Base-by-base conservation (phyloP, 495 filamentous ascomycete species). In the Tuber indicum region DNA sequence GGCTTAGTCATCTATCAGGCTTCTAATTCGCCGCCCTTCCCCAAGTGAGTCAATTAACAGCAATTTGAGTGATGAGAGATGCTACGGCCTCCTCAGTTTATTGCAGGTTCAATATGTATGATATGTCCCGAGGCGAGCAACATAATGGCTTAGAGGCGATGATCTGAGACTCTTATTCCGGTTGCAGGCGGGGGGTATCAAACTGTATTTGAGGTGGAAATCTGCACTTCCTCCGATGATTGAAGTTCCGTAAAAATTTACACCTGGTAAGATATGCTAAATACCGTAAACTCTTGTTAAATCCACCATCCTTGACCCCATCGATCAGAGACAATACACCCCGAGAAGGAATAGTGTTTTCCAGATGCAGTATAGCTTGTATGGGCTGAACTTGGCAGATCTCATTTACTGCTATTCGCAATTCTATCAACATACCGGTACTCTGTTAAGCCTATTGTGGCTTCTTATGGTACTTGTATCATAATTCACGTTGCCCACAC, bases 1-100 rank as follows among this genome's bases (percentile, higher is more conserved):
- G 23, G 77, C 78, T 76, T 76, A 80, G 74, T 76, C 77, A 80
- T 62, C 41, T 39, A 36, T 75, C 47, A 74, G 69, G 42, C 12
- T 70, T 70, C 49, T 79, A 71, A 80, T 80, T 80, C 70, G 74
- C 77, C 45, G 74, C 41, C 45, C 19, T 72, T 14, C n/a, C n/a
- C 58, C 26, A 14, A 5, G 26, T 66, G 58, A 36, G 58, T 32
- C 26, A 66, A 66, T 66, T 66, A 36, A 36, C 12, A 10, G 58
- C 14, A 66, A 7, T 66, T 32, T 26, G 58, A 36, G 58, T 36
- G 58, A 66, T 66, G 12, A 36, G 12, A 36, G 58, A 66, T 36
- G 26, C 4, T 66, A 5, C 58, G 23, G 23, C 10, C 9, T 9
- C 8, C 26, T 66, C 14, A 6, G 58, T 36, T 17, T 17, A 36